Base-by-base conservation (phyloP, 2,329 filamentous ascomycete species). In the Coniochaeta sp. region DNA sequence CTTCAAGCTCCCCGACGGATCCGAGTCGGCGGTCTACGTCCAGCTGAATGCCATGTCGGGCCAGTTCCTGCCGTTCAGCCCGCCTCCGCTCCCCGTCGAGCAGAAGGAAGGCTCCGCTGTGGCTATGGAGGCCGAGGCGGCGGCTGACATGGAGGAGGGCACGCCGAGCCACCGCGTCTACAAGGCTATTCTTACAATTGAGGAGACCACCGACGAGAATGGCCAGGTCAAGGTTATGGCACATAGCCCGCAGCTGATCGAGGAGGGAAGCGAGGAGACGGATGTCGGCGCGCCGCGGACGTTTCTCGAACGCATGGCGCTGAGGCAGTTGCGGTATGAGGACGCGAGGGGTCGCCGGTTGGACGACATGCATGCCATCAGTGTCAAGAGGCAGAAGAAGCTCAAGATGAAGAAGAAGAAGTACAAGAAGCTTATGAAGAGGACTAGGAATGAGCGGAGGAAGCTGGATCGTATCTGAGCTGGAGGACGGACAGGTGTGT, bases 331-430 rank as follows among this genome's bases (percentile, higher is more conserved):
- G 67, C 80, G 77, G 62, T 85, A 83, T 61, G 81, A 86, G 64
- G 80, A 85, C 59, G 76, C 77, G 58, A 77, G 80, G 63, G 75
- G 76, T 59, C 77, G 77, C 65, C 74, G 73, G 61, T 75, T 78
- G 67, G 73, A 73, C 59, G 70, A 73, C 62, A 93, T 96, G 88
- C 78, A 88, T 62, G 85, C 91, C 64, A 91, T 99, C 72, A 96
- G 91, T 71, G 93, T 97, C 67, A 92, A 89, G 81, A 84, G 95
- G 74, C 91, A 96, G 77, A 83, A 92, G 72, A 96, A 95, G 79
- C 79, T 97, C 71, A 96, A 92, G 86, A 99, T 99, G 93, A 99
- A 99, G 90, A 99, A 98, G 86, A 93, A 98, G 85, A 99, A 99
- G 87, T 96, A 96, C 78, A 98, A 97, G 92, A 99, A 99, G 86